phyloP scores from a whole-genome alignment of 257 asterid species.

The Datura wrightii region DNA sequence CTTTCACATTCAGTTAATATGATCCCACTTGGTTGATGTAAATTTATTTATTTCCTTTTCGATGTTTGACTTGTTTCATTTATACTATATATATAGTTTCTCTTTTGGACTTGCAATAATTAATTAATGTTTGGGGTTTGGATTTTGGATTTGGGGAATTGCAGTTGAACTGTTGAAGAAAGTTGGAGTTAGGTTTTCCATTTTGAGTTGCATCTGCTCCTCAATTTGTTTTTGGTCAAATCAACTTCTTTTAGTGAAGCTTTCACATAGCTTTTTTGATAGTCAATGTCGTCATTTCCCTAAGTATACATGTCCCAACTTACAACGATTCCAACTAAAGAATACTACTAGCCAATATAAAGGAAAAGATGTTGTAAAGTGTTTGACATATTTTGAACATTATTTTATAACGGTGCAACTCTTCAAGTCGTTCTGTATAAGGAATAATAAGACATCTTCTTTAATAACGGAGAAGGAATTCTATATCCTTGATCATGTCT shows the following conservation, averaged over 20 bases:
- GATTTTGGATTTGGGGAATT: background rate
- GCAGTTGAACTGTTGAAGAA: conserved; percentile 24
- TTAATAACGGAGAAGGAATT: too few relatives aligned
- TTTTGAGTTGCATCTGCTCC: conserved; percentile 26
- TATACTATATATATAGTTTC: background rate
- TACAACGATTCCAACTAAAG: background rate
- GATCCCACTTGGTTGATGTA: background rate
- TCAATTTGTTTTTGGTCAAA: conserved; percentile 8
- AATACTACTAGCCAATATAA: background rate
- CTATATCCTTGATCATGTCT: too few relatives aligned
- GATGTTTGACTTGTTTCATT: conserved; percentile 20
- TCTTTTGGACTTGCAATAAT: background rate
- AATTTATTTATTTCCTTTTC: background rate
- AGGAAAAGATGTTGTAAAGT: background rate
- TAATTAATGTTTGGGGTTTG: background rate
- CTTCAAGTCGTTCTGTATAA: too few relatives aligned
- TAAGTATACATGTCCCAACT: background rate
- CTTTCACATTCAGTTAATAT: background rate
- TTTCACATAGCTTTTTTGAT: conserved; percentile 18
- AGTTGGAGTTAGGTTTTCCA: conserved; percentile 26
- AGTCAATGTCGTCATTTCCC: background rate
- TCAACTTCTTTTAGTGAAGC: background rate
- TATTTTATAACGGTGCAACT: background rate
- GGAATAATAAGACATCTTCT: background rate
- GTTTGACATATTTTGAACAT: background rate